Percentiles rank a stretch among this genome's conserved stretches.
Evolutionary conservation across 257 asterid genomes (phyloP).

Genomic region (Forsythia suspensa): DNA sequence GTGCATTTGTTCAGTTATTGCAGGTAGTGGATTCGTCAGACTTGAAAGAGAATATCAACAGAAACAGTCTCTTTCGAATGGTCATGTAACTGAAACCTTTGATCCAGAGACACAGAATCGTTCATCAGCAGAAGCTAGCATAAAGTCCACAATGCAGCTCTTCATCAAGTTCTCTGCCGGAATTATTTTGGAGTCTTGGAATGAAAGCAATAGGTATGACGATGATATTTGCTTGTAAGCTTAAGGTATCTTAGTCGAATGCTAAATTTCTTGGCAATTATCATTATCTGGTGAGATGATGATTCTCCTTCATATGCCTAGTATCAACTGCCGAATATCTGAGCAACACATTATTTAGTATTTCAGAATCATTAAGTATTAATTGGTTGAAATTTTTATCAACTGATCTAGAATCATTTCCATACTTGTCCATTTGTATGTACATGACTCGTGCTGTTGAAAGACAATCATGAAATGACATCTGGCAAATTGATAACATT

Average conservation of each 20-base stretch:
- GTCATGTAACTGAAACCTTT: constrained; percentile 59
- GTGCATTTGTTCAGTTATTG: constrained; percentile 88
- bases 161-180: constrained; percentile 89
- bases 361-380: neutral
- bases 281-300: neutral
- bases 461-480: neutral
- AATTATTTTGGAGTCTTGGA: constrained; percentile 81
- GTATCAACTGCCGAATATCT: neutral
- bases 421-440: neutral
- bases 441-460: neutral
- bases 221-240: neutral
- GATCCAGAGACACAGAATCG: constrained; percentile 59
- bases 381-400: neutral
- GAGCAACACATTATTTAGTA: neutral
- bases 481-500: neutral
- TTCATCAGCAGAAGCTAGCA: constrained; percentile 68
- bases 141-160: constrained; percentile 86
- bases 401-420: neutral
- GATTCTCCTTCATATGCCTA: neutral
- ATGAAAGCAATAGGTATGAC: constrained; percentile 68
- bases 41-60: constrained; percentile 83
- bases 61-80: constrained; percentile 75
- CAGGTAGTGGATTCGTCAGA: constrained; percentile 84
- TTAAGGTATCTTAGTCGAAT: neutral
- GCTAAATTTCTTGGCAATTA: neutral